Evolutionary conservation across 495 filamentous ascomycete genomes (phyloP), one percentile per base, ranked within the genome.

Genomic region (Aspergillus nanangensis): DNA sequence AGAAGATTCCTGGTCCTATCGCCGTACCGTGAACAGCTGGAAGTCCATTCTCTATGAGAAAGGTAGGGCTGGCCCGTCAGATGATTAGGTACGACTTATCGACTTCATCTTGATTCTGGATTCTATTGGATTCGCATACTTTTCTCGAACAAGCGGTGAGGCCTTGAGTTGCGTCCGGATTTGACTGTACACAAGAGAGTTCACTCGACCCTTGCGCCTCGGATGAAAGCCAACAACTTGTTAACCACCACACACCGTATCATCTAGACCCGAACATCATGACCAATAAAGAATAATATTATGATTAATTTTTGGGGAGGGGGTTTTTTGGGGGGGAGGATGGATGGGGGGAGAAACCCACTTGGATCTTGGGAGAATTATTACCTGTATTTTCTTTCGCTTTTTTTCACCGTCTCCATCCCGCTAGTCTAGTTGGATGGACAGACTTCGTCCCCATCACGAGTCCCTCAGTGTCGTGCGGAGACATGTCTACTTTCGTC

Each of bases 1-100:
- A 58, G 47, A 54, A 52, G 48, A 18, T 54, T 50, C 45, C 51
- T 51, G 51, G 48, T 46, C 55, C 55, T 58, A 58, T 58, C 48
- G 37, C 36, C 41, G 25, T 11, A 29, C 41, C 51, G 43, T 37
- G 48, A 46, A 54, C 45, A n/a, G n/a, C n/a, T n/a, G n/a, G n/a
- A n/a, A n/a, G n/a, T n/a, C n/a, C n/a, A n/a, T n/a, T n/a, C n/a
- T n/a, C n/a, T n/a, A 41, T 41, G 47, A 46, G 47, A 46, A 50
- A 45, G 51, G 47, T 53, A 49, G 51, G 45, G 51, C 50, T 48
- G 47, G 50, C 39, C 34, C 44, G 50, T 52, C 50, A 52, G 48
- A 47, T 52, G 50, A 52, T 45, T 44, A 15, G n/a, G n/a, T 48
- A 15, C 32, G 18, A 32, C 19, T 20, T 35, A 36, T 35, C 25